Conservation (phyloP, 345 rosid genomes). For the Lepidium aucheri region DNA sequence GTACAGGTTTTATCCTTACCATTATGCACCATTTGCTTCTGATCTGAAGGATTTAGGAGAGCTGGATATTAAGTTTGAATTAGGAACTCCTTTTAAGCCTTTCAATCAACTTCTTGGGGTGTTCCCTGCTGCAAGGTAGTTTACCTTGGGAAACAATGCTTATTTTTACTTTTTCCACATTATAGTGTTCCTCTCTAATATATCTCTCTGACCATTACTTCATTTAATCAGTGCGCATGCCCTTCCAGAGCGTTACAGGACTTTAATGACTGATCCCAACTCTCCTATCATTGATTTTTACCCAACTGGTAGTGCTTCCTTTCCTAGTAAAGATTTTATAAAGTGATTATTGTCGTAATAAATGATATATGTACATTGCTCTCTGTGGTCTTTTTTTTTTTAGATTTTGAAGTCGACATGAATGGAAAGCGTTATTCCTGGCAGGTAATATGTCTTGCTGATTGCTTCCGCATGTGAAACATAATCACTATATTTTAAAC, state of each 20-base stretch:
- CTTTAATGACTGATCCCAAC: constrained; percentile 83
- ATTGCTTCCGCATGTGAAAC: constrained; percentile 1
- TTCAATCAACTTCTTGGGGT: constrained; percentile 95
- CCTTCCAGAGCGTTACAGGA: constrained; percentile 71
- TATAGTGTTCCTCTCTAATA: neutral
- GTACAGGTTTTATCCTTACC: constrained; percentile 90
- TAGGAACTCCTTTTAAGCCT: constrained; percentile 91
- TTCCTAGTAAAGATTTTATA: neutral
- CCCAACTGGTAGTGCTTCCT: constrained; percentile 54
- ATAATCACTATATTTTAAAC: neutral
- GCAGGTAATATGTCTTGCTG: constrained; percentile 48
- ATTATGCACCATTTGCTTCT: constrained; percentile 99
- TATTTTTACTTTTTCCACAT: neutral
- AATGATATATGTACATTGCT: neutral
- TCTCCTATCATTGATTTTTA: constrained; percentile 92
- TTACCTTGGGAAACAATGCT: neutral
- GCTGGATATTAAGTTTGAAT: constrained; percentile 59
- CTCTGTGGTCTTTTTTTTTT: neutral
- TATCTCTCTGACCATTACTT: neutral
- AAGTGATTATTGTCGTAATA: neutral
- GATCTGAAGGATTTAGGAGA: constrained; percentile 81
- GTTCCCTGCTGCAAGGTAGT: constrained; percentile 93
- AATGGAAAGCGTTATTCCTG: constrained; percentile 86
- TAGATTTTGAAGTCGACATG: constrained; percentile 97
- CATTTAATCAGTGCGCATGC: constrained; percentile 77